Evolutionary conservation across 225 moss, liverwort and hornwort species (phyloP), one percentile per base, ranked within the genome.

Genomic region (Thuidium tamariscinum): DNA sequence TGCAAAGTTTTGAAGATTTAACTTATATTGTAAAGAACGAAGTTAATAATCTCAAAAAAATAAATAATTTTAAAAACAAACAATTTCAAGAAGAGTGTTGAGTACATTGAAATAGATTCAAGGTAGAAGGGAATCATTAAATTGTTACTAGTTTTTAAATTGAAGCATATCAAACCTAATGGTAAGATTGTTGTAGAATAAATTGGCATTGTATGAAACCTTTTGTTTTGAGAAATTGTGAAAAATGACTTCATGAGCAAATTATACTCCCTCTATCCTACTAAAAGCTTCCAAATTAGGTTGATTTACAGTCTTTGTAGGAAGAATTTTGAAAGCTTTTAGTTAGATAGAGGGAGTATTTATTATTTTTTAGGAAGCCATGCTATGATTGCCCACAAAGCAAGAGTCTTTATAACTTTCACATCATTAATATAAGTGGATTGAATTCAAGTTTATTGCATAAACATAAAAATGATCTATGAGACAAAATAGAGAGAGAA

Each of bases 191-290:
- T 49, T 32, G 20, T 20, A 34, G 2, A 7, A 73, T 12, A 20
- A 12, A 20, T 49, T 0, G 17, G 11, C 2, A 32, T 0, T 11
- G 0, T 2, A 73, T 21, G 1, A 49, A 32, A 74, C 1, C 5
- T 20, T 74, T 51, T 13, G 4, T 51, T 74, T 51, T 21, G 12
- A 34, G 7, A 72, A 34, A 21, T 13, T 20, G 20, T 12, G 1
- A 48, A 49, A 49, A 32, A 19, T 12, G 23, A 23, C 5, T 22
- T 14, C 3, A n/a, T 5, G 2, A n/a, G 3, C 14, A 52, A 34
- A 74, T 51, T 5, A 13, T 51, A 44, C 2, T n/a, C n/a, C n/a
- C n/a, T n/a, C n/a, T n/a, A n/a, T n/a, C n/a, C n/a, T n/a, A n/a
- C n/a, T n/a, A n/a, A n/a, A n/a, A n/a, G n/a, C n/a, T n/a, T n/a